phyloP scores from a whole-genome alignment of 331 rosid species.

The Telfairia occidentalis region DNA sequence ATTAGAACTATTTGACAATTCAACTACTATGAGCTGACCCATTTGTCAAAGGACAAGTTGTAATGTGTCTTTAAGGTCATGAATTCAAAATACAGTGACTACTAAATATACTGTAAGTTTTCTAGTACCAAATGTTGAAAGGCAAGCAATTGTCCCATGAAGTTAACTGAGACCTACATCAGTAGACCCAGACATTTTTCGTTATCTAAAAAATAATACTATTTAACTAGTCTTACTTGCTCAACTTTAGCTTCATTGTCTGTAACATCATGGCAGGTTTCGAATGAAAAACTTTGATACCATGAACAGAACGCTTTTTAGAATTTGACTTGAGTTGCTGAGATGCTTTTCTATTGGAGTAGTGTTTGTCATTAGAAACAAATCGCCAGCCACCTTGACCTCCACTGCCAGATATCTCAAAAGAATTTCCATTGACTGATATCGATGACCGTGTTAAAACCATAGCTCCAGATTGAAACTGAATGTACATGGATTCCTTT shows the following conservation, averaged over 20 bases:
- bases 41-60: neutral
- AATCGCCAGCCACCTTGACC: constrained; percentile 79
- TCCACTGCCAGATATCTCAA: constrained; percentile 65
- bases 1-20: neutral
- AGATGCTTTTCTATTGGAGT: constrained; percentile 77
- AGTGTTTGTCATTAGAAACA: constrained; percentile 83
- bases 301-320: constrained; percentile 82
- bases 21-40: neutral
- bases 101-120: neutral
- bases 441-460: constrained; percentile 44
- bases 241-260: constrained; percentile 85
- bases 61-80: neutral
- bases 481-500: constrained; percentile 49
- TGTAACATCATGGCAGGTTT: constrained; percentile 85
- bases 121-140: neutral
- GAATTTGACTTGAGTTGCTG: constrained; percentile 90
- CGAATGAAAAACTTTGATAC: constrained; percentile 83
- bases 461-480: constrained; percentile 90
- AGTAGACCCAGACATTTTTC: neutral
- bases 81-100: neutral
- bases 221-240: constrained; percentile 53
- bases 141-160: neutral
- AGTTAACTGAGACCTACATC: neutral
- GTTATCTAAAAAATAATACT: neutral
- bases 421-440: constrained; percentile 41